Evolutionary conservation across 1,139 yeast species (phyloP).

Genomic region (Chernovozyma aurita): DNA sequence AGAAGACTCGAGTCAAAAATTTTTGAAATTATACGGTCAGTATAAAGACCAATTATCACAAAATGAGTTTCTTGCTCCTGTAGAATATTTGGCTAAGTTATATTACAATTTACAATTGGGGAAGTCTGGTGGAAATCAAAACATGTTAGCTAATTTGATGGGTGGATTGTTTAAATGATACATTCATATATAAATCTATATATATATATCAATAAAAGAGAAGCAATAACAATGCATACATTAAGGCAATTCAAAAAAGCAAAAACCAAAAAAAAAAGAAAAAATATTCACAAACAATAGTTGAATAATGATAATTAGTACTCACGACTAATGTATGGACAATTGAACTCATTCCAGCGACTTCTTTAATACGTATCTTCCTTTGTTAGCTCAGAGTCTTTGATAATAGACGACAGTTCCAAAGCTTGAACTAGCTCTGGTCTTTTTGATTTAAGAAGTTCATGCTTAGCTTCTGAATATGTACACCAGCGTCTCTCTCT

Average conservation of each 20-base stretch:
- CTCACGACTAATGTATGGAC: no score
- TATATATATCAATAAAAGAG: no score
- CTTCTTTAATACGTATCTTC: slow-evolving; percentile 6
- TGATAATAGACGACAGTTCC: slow-evolving; percentile 45
- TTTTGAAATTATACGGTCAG: slow-evolving; percentile 48
- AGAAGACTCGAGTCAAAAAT: slow-evolving; percentile 47
- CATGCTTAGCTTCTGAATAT: slow-evolving; percentile 67
- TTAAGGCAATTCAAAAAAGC: not conserved
- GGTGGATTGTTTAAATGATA: slow-evolving; percentile 58
- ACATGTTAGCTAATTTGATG: slow-evolving; percentile 82
- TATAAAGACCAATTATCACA: slow-evolving; percentile 28
- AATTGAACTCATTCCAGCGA: no score
- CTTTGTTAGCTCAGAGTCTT: slow-evolving; percentile 17
- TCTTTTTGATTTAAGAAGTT: slow-evolving; percentile 54
- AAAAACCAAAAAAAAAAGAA: no score
- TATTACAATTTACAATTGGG: slow-evolving; percentile 42
- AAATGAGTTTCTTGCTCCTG: slow-evolving; percentile 33
- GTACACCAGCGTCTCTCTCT: slow-evolving; percentile 74
- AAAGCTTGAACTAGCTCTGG: slow-evolving; percentile 69
- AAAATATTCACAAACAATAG: no score
- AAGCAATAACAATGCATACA: not conserved
- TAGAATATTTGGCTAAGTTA: slow-evolving; percentile 46
- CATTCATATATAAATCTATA: not conserved
- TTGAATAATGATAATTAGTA: no score
- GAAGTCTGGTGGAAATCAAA: slow-evolving; percentile 53